Evolutionary conservation across 1,284 basidiomycete species (phyloP).

Genomic region (Porodaedalea pini): DNA sequence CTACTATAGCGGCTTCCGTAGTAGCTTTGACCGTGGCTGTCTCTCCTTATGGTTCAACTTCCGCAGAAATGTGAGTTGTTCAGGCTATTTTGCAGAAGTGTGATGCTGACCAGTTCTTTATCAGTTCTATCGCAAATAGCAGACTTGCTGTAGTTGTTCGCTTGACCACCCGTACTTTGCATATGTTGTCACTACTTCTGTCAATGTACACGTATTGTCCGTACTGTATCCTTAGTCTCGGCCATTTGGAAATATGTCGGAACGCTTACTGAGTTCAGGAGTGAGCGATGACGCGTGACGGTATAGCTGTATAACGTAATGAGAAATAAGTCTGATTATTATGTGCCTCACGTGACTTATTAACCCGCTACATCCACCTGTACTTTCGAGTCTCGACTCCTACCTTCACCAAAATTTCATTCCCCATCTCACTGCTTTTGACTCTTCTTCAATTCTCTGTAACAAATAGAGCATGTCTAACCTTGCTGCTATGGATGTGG

Average conservation of each 20-base stretch:
- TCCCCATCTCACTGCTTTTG: conserved; percentile 72
- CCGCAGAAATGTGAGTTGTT: conserved; percentile 70
- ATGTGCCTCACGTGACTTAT: too few relatives aligned
- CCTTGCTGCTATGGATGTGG: conserved; percentile 71
- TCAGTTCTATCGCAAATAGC: conserved; percentile 71
- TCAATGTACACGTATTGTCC: too few relatives aligned
- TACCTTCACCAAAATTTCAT: conserved; percentile 22
- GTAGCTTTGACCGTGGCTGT: conserved; percentile 84
- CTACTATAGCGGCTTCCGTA: conserved; percentile 67
- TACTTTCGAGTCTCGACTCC: background rate
- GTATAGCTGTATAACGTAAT: too few relatives aligned
- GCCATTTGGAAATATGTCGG: too few relatives aligned
- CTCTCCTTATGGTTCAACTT: conserved; percentile 86
- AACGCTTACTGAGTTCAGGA: too few relatives aligned
- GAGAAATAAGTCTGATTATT: too few relatives aligned
- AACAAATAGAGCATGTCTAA: conserved; percentile 45
- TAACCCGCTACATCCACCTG: too few relatives aligned
- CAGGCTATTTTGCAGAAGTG: conserved; percentile 16
- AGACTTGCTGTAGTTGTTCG: too few relatives aligned
- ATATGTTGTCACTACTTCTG: too few relatives aligned
- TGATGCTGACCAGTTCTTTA: conserved; percentile 21
- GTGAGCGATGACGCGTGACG: too few relatives aligned
- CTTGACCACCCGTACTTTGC: too few relatives aligned
- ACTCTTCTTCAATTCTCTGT: background rate
- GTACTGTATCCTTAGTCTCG: too few relatives aligned